A percentile compares a stretch with the other conserved stretches of the same genome.
Conservation (phyloP, 441 rosid genomes). For the Adansonia madagascariensis region DNA sequence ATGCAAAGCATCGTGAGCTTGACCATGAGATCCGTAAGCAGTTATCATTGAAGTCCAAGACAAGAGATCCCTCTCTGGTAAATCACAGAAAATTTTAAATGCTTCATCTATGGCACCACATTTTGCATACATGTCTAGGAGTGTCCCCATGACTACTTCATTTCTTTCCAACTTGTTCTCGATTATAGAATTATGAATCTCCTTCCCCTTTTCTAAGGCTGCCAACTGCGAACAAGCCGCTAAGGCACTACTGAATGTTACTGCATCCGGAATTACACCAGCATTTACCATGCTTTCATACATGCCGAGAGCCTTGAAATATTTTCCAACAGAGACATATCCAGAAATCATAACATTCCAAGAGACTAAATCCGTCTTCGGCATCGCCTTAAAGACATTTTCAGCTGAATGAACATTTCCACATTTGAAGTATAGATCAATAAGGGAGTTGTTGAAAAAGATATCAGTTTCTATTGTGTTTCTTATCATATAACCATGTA, state of each 20-base stretch:
- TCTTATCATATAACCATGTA: conserved; percentile 59
- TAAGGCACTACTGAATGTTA: conserved; percentile 58
- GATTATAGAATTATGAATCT: conserved; percentile 49
- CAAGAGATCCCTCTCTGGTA: conserved; percentile 55
- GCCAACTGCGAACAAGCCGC: conserved; percentile 68
- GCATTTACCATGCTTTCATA: conserved; percentile 49
- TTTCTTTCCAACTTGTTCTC: conserved; percentile 42
- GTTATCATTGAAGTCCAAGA: conserved; percentile 76
- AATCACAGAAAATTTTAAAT: conserved; percentile 38
- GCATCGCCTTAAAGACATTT: conserved; percentile 44
- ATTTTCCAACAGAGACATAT: conserved; percentile 50
- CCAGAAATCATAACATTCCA: conserved; percentile 84
- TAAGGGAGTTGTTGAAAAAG: conserved; percentile 44
- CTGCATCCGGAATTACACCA: conserved; percentile 55
- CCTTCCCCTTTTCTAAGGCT: conserved; percentile 63
- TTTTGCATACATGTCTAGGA: conserved; percentile 80
- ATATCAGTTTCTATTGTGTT: conserved; percentile 42
- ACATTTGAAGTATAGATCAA: conserved; percentile 72
- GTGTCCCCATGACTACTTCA: conserved; percentile 64
- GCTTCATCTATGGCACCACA: conserved; percentile 76
- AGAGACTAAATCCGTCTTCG: conserved; percentile 36
- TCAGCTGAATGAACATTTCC: conserved; percentile 55
- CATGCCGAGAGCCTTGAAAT: conserved; percentile 52
- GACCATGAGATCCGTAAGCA: conserved; percentile 74
- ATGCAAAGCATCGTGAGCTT: conserved; percentile 51